Evolutionary conservation across 2,329 filamentous ascomycete species (phyloP), one percentile per base, ranked within the genome.

Genomic region (Verticillium zaregamsianum): DNA sequence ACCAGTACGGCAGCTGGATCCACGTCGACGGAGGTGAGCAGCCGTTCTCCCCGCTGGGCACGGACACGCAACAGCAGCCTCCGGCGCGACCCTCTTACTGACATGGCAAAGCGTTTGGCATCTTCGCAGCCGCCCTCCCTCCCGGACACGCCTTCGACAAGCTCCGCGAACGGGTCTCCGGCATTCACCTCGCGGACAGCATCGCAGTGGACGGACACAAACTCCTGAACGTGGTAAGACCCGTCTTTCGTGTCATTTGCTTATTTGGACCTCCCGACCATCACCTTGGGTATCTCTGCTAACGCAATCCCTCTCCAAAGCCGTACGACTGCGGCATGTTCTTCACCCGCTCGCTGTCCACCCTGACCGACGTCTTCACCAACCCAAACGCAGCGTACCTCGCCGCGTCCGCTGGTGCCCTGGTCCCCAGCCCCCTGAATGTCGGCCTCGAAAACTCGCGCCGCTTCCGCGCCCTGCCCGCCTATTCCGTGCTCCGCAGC

Each of bases 261-360:
- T 7, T 39, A n/a, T 20, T 23, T 49, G n/a, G 45, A 28, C 5
- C 33, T 35, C 23, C 2, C 11, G 3, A 3, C 31, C 2, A 54
- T 17, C n/a, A 20, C 15, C 49, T 8, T 17, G 17, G 45, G 40
- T 55, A 32, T 58, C 33, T 40, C n/a, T n/a, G 58, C 52, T 60
- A 45, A 60, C 45, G 23, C n/a, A 49, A 23, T 25, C 25, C 8
- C 9, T 28, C 28, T 5, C 31, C 20, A 6, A 59, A 88, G 82
- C 93, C 94, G 0, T 97, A 97, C 69, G 94, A 97, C 74, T 93
- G 90, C 69, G 94, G 93, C 54, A 90, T 97, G 75, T 96, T 97
- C 81, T 85, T 96, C 68, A 92, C 88, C 59, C 86, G 87, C 20
- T 85, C 90, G 64, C 76, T 84, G 8, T 68, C 76, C 3, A 77